A percentile compares a stretch with the other conserved stretches of the same genome.
These are phyloP conservation scores for Phytopythium litorale DNA, from an alignment of 352 stramenopile genomes.

Conservation along the genomic window DNA sequence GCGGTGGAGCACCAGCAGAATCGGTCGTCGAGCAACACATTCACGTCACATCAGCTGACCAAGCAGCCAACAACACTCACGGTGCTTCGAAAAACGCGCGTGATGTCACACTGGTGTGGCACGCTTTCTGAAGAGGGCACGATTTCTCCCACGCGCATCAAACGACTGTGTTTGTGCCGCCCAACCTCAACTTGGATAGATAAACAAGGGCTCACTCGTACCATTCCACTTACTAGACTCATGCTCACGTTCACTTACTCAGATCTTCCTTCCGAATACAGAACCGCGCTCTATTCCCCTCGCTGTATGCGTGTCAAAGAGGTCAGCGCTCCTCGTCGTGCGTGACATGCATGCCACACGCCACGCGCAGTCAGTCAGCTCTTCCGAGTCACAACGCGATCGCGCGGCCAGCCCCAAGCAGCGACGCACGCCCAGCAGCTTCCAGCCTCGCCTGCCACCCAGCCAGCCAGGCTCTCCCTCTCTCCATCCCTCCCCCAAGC, in stretches of 20 bases:
- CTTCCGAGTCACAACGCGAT: not conserved
- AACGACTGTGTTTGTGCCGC: slow-evolving; percentile 5
- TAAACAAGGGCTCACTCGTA: not conserved
- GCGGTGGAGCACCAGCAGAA: too few relatives aligned
- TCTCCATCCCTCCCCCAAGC: too few relatives aligned
- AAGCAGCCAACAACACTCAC: not conserved
- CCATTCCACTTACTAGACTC: too few relatives aligned
- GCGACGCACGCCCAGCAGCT: not conserved
- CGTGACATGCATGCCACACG: too few relatives aligned
- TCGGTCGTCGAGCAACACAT: too few relatives aligned
- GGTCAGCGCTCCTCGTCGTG: not conserved
- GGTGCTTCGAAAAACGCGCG: too few relatives aligned
- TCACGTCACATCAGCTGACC: too few relatives aligned
- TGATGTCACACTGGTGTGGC: too few relatives aligned
- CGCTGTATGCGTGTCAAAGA: slow-evolving; percentile 2
- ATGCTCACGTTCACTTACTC: not conserved
- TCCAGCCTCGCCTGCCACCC: too few relatives aligned
- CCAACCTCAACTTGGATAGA: slow-evolving; percentile 3
- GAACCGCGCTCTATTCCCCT: not conserved
- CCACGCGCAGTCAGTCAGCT: not conserved
- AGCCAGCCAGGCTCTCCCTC: too few relatives aligned
- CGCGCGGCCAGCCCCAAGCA: not conserved
- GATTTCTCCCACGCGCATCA: slow-evolving; percentile 1
- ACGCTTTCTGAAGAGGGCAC: not conserved
- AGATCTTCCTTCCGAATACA: not conserved